phyloP scores from a whole-genome alignment of 345 rosid genomes.

The Pelargonium nanum region DNA sequence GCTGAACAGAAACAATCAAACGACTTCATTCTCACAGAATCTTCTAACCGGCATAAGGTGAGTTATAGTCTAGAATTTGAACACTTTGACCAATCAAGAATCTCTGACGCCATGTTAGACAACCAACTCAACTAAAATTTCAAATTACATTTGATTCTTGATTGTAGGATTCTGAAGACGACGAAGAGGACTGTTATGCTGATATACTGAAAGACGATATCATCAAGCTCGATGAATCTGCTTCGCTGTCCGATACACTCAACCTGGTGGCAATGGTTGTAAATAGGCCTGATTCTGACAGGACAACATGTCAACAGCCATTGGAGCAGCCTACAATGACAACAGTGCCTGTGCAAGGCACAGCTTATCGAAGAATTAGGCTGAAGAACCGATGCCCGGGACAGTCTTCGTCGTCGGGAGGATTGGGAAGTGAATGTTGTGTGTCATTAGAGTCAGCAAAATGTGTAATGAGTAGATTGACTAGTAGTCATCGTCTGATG shows the following conservation, averaged over 20 bases:
- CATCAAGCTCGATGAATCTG: constrained; percentile 47
- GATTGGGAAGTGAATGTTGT: no score
- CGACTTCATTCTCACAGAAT: constrained; percentile 29
- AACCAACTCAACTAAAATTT: neutral
- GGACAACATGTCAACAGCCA: constrained; percentile 10
- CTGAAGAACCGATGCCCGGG: constrained; percentile 4
- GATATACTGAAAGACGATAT: constrained; percentile 79
- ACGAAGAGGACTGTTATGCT: constrained; percentile 50
- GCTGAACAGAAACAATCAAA: constrained; percentile 27
- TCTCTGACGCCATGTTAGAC: neutral
- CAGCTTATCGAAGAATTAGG: constrained; percentile 22
- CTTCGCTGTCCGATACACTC: constrained; percentile 2
- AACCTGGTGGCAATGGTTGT: constrained; percentile 6
- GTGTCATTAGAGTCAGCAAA: no score
- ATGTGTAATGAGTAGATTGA: no score
- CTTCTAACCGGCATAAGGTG: constrained; percentile 43
- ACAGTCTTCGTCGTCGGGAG: no score
- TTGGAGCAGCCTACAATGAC: neutral
- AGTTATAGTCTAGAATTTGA: no score
- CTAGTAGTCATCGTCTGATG: no score
- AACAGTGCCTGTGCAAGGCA: constrained; percentile 14
- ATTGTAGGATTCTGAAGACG: constrained; percentile 28
- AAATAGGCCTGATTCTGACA: constrained; percentile 5
- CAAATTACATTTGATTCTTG: neutral
- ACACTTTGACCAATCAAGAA: neutral